Base-by-base conservation (phyloP, 2,329 filamentous ascomycete species). In the Tolypocladium guangdongense region DNA sequence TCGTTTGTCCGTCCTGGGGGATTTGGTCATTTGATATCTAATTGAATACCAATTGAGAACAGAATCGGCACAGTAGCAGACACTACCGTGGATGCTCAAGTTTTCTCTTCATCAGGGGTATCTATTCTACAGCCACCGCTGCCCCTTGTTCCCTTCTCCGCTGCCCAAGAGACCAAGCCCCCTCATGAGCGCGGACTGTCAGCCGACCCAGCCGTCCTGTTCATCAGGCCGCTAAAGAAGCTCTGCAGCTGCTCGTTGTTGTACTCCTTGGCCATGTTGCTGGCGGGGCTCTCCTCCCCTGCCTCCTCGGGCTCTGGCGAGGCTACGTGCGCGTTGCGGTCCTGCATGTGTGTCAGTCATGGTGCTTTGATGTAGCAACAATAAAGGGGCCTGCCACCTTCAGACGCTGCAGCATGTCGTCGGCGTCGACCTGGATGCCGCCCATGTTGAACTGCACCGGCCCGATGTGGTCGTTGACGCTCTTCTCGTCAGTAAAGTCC, bases 381-480 rank as follows among this genome's bases (percentile, higher is more conserved):
- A 32, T 7, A 32, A 35, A 14, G 24, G 7, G 18, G n/a, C 2
- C 20, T 30, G 72, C 64, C 71, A 92, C 89, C 81, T 90, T 91
- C 56, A 95, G 76, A 62, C 87, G 82, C 68, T 90, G 87, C 54
- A 96, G 73, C 87, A 95, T 93, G 63, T 96, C 90, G 64, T 96
- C 91, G 10, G 90, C 90, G 70, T 96, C 90, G 33, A 96, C 88
- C 66, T 96, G 90, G 58, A 99, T 96, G 52, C 93, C 93, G 43
- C 93, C 93, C 80, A 99, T 93, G 67, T 99, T 99, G 74, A 97
- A 96, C 65, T 96, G 90, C 58, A 96, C 90, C 0, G 91, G 90
- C 0, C 91, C 91, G 63, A 96, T 95, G 62, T 95, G 90, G 63
- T 92, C 88, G 61, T 84, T 85, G 52, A 80, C 75, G 57, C 71